These are phyloP conservation scores for Coemansia sp. DNA, from an alignment of 192 early-diverging fungal genomes.

Conservation along the genomic window DNA sequence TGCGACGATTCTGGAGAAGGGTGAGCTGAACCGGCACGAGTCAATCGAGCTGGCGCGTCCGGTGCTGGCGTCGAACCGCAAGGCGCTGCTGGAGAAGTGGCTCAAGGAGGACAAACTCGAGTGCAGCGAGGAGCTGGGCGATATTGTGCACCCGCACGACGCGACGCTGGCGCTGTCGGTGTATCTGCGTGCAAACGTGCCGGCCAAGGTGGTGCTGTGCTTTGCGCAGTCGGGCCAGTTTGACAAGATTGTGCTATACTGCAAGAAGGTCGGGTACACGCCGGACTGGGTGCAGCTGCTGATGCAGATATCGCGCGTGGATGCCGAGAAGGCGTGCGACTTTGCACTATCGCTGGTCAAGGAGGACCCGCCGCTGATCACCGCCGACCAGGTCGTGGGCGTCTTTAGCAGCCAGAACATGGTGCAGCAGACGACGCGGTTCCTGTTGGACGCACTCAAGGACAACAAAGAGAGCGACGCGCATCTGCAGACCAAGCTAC, in stretches of 20 bases:
- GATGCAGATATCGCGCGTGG: conserved; percentile 83
- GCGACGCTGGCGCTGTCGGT: conserved; percentile 87
- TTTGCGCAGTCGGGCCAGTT: conserved; percentile 96
- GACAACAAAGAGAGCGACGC: conserved; percentile 88
- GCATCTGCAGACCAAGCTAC: conserved; percentile 86
- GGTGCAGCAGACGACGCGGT: conserved; percentile 95
- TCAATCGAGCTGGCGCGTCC: conserved; percentile 90
- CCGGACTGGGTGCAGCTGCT: conserved; percentile 91
- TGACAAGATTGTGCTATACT: conserved; percentile 93
- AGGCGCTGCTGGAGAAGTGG: conserved; percentile 95
- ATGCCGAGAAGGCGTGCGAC: conserved; percentile 90
- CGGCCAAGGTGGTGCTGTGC: conserved; percentile 91
- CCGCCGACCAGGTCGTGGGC: conserved; percentile 87
- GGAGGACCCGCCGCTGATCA: conserved; percentile 71
- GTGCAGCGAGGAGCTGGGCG: conserved; percentile 97
- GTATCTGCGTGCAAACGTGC: conserved; percentile 90
- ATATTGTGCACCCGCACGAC: conserved; percentile 91
- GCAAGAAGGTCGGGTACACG: conserved; percentile 87
- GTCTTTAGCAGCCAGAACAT: conserved; percentile 88
- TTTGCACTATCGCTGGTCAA: conserved; percentile 87
- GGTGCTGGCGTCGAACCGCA: conserved; percentile 83
- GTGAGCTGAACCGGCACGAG: conserved; percentile 91
- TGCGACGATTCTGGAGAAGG: conserved; percentile 90
- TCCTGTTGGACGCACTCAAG: conserved; percentile 94
- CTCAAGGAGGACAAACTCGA: conserved; percentile 98